phyloP scores from a whole-genome alignment of 208 protist genomes.

The Leishmania amazonensis region DNA sequence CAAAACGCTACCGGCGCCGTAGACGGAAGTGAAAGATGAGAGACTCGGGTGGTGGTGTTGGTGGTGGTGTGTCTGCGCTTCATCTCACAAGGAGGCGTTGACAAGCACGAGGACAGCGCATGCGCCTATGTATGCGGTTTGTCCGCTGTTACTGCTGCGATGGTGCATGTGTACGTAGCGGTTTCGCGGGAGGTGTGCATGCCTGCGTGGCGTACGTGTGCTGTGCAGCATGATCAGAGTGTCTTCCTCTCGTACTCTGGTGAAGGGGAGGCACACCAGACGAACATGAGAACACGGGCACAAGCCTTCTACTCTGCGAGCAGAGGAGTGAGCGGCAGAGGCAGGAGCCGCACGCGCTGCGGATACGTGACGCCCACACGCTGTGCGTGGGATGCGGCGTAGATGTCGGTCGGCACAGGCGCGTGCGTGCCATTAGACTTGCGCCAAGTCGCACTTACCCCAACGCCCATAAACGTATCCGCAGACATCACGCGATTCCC shows the following conservation, averaged over 20 bases:
- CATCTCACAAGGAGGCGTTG: not conserved
- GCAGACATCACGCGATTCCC: too few species aligned
- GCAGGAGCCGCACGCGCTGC: not conserved
- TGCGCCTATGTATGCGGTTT: not conserved
- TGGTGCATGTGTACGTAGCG: not conserved
- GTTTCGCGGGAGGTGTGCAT: not conserved
- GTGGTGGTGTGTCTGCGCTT: not conserved
- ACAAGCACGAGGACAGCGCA: not conserved
- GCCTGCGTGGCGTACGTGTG: not conserved
- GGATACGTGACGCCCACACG: not conserved
- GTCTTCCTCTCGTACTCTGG: not conserved
- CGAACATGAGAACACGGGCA: not conserved
- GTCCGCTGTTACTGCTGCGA: not conserved
- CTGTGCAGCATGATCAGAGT: not conserved
- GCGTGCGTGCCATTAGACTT: too few species aligned
- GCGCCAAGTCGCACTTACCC: too few species aligned
- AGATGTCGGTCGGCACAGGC: not conserved
- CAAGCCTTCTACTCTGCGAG: not conserved
- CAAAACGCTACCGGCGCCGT: constrained; percentile 7
- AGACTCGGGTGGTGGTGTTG: too few species aligned
- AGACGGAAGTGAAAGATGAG: not conserved
- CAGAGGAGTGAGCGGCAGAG: not conserved
- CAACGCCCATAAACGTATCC: too few species aligned
- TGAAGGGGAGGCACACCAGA: not conserved
- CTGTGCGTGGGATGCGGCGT: not conserved